A percentile compares a stretch with the other conserved stretches of the same genome.
phyloP scores from a whole-genome alignment of 78 protist species.

The Thecamonas trahens region DNA sequence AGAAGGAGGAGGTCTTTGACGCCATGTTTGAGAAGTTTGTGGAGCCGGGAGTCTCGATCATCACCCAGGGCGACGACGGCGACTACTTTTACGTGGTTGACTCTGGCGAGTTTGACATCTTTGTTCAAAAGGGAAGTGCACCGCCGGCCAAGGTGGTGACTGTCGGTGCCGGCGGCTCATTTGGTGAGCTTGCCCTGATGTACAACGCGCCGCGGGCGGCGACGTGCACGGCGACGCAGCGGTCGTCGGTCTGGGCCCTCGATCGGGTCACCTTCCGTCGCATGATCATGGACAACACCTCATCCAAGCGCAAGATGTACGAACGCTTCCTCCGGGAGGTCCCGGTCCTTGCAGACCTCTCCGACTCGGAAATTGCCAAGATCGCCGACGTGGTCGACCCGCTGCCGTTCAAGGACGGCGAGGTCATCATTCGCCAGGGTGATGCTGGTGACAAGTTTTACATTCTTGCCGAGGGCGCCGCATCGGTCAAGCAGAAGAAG shows the following conservation, averaged over 20 bases:
- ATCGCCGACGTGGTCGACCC: conserved; percentile 74
- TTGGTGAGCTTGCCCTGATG: conserved; percentile 82
- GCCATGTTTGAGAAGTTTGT: conserved; percentile 53
- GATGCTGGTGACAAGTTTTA: conserved; percentile 65
- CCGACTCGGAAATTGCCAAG: conserved; percentile 51
- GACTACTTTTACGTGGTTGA: conserved; percentile 78
- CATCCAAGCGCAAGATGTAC: conserved; percentile 66
- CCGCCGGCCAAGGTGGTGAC: conserved; percentile 20
- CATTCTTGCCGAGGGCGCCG: conserved; percentile 58
- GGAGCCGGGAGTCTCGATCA: conserved; percentile 45
- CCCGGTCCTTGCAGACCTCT: conserved; percentile 42
- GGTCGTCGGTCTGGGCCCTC: conserved; percentile 52
- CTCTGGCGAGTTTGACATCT: conserved; percentile 52
- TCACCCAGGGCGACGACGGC: conserved; percentile 80
- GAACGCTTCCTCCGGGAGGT: conserved; percentile 69
- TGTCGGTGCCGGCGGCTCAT: conserved; percentile 42
- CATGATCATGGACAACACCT: conserved; percentile 67
- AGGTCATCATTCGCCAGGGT: conserved; percentile 57
- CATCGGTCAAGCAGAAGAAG: conserved; percentile 9
- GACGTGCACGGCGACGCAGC: conserved; percentile 18
- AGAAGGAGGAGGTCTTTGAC: conserved; percentile 43
- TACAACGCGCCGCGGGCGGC: conserved; percentile 84
- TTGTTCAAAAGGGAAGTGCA: conserved; percentile 8
- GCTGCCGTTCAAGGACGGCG: conserved; percentile 34
- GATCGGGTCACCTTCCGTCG: conserved; percentile 65